Evolutionary conservation across 306 rosid genomes (phyloP), one percentile per base, ranked within the genome.

Genomic region (Cicer bijugum): DNA sequence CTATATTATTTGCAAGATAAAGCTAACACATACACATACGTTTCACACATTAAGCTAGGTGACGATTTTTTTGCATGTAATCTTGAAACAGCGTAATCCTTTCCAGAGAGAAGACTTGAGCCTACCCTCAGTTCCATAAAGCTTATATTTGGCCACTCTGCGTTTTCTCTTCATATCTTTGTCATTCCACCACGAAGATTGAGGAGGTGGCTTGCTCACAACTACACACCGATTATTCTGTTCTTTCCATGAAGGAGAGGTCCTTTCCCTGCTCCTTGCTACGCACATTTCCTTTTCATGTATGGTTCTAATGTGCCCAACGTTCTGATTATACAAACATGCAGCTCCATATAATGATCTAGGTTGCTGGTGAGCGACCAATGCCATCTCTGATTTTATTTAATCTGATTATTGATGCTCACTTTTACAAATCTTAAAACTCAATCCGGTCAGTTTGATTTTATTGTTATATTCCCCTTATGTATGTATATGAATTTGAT

Each of bases 61-160:
- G 9, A 46, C 23, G 16, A 88, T 69, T 73, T 52, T 78, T 47
- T 53, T 53, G 83, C 89, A 88, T n/a, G 59, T 70, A 0, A 6
- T 67, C 82, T 84, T 81, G 55, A 90, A 5, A 84, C 80, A 74
- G 8, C 69, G 65, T 20, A 76, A 60, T 4, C 90, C 86, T 56
- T 78, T 79, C 67, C 71, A 75, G 46, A 90, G 51, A 19, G 89
- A 84, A 51, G 47, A 14, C 81, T 80, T 86, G 67, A 83, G 12
- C 56, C 73, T 84, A 43, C 85, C 90, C 67, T 86, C 84, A 0
- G 82, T 77, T 8, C 73, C 79, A 3, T 86, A 90, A 6, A 80
- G 38, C 76, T 82, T 87, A 52, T 88, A 91, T 42, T 28, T 76
- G 3, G 84, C 79, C 40, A 87, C 85, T 12, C 94, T 78, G 9